Evolutionary conservation across 2,329 filamentous ascomycete species (phyloP), one percentile per base, ranked within the genome.

Genomic region (Rutstroemia sp.): DNA sequence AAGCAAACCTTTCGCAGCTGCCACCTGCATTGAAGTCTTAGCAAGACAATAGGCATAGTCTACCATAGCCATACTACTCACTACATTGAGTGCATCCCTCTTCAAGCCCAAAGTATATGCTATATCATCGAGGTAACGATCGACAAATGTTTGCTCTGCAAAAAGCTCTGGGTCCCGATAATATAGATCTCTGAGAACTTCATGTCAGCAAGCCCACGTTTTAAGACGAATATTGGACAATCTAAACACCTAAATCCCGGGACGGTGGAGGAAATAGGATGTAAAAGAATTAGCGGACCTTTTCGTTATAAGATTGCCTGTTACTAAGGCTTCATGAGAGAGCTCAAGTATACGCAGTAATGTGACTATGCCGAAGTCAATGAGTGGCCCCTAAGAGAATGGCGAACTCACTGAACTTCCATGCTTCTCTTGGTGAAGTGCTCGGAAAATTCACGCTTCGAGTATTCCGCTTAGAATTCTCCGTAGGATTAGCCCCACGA

Each of bases 111-210:
- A 78, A 0, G 87, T 90, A 55, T 78, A 82, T 0, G 88, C 87
- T 38, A 95, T 72, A 60, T 88, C 85, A 64, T 94, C 87, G 0
- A 94, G 80, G 47, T 89, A 81, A 30, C 77, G 76, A 67, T 94
- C 85, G 0, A 94, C 87, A 14, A 82, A 75, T 16, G 71, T 67
- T 68, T 94, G 90, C 50, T 76, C 83, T 19, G 78, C 76, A 65
- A 94, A 95, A 0, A 95, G 73, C 9, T 83, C 78, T 4, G 85
- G 82, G 62, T 91, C 79, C 63, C 88, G 83, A 67, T 95, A 95
- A 69, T 86, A 95, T 4, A 95, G 83, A 65, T 89, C 88, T 59
- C 89, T 92, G 59, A n/a, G 18, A 19, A 8, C 18, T 18, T 25
- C 4, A 14, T 3, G n/a, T 14, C 12, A 46, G 37, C 21, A n/a